Conservation (phyloP, 768 basidiomycete species). For the Gymnopilus junonius region DNA sequence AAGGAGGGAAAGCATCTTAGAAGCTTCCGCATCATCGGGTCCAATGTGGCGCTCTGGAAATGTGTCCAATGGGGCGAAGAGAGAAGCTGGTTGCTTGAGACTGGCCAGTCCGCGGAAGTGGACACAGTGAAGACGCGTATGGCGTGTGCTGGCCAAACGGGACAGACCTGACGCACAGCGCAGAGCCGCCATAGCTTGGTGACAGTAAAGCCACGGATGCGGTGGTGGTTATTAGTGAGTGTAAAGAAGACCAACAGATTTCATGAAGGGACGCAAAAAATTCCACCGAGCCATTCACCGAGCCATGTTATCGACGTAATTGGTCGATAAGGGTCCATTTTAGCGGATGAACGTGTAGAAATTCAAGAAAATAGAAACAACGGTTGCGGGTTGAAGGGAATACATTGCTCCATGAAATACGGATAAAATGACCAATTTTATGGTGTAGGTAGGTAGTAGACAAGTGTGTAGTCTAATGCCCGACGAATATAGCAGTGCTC, state of each 20-base stretch:
- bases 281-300: slow-evolving; percentile 64
- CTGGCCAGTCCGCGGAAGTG: slow-evolving; percentile 56
- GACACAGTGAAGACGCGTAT: slow-evolving; percentile 27
- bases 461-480: slow-evolving; percentile 16
- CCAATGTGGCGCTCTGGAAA: slow-evolving; percentile 93
- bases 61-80: slow-evolving; percentile 88
- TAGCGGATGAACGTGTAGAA: slow-evolving; percentile 8
- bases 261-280: slow-evolving; percentile 32
- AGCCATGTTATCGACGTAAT: slow-evolving; percentile 44
- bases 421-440: slow-evolving; percentile 16
- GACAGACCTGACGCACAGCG: slow-evolving; percentile 32
- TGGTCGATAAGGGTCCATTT: slow-evolving; percentile 29
- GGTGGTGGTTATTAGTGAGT: slow-evolving; percentile 24
- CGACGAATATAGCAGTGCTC: slow-evolving; percentile 23
- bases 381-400: slow-evolving; percentile 1
- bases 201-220: slow-evolving; percentile 14
- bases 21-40: slow-evolving; percentile 81
- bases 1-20: slow-evolving; percentile 79
- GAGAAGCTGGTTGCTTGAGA: slow-evolving; percentile 58
- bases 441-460: slow-evolving; percentile 18
- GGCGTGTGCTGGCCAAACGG: slow-evolving; percentile 24
- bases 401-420: slow-evolving; percentile 13
- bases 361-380: slow-evolving; percentile 11
- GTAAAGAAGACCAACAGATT: slow-evolving; percentile 15
- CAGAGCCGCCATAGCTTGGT: slow-evolving; percentile 36